Conservation (phyloP, 495 filamentous ascomycete genomes). For the Tetracladium marchalianum region DNA sequence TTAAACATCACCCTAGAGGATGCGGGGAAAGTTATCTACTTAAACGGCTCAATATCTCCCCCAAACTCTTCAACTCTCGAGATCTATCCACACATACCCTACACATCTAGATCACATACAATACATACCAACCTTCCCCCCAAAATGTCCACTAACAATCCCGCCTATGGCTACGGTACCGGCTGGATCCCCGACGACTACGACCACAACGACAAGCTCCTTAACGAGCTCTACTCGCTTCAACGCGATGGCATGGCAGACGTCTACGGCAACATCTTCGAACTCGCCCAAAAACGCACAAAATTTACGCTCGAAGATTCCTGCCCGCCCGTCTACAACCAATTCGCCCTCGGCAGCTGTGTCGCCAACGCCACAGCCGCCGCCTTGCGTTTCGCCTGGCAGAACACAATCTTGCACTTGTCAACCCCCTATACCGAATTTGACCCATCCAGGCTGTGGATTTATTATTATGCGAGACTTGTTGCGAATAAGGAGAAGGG, state of each 20-base stretch:
- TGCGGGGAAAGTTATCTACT: too few relatives aligned
- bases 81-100: too few relatives aligned
- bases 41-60: too few relatives aligned
- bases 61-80: too few relatives aligned
- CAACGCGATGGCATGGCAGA: background rate
- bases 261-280: background rate
- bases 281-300: background rate
- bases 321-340: constrained; percentile 1
- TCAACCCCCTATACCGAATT: background rate
- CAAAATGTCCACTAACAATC: background rate
- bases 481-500: background rate
- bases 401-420: background rate
- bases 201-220: background rate
- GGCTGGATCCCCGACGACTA: background rate
- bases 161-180: background rate
- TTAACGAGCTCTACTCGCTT: background rate
- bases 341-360: background rate
- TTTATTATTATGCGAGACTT: constrained; percentile 1
- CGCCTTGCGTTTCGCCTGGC: background rate
- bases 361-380: constrained; percentile 1
- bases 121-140: too few relatives aligned
- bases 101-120: too few relatives aligned
- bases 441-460: background rate
- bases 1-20: too few relatives aligned
- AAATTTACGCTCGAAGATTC: constrained; percentile 1